Conservation (phyloP, 2,329 filamentous ascomycete species). For the Fusarium sp. region DNA sequence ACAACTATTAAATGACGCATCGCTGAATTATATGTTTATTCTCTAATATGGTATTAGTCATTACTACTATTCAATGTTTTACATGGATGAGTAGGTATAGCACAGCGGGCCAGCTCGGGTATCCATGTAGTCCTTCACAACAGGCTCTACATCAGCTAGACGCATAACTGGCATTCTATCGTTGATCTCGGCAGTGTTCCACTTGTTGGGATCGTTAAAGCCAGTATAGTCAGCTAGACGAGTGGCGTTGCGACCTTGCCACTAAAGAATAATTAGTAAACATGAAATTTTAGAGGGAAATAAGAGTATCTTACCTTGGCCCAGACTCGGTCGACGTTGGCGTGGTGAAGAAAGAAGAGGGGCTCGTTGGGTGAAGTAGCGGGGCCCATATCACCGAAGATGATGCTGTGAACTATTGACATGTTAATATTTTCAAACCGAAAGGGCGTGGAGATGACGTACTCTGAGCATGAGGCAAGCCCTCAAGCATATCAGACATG, state of each 20-base stretch:
- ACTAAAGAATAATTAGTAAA: neutral
- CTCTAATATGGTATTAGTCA: neutral
- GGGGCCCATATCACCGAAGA: constrained; percentile 41
- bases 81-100: constrained; percentile 23
- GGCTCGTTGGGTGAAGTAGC: constrained; percentile 43
- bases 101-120: constrained; percentile 9
- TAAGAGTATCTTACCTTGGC: neutral
- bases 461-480: constrained; percentile 20
- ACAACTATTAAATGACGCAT: no score
- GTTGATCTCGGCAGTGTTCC: neutral
- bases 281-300: rapidly evolving
- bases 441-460: neutral
- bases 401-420: constrained; percentile 13
- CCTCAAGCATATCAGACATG: constrained; percentile 8
- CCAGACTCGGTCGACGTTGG: constrained; percentile 40
- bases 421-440: rapidly evolving
- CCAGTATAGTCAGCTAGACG: constrained; percentile 8
- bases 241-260: constrained; percentile 16
- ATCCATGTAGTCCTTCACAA: constrained; percentile 24
- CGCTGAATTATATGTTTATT: no score
- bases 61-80: rapidly evolving
- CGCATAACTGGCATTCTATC: neutral
- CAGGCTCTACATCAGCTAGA: neutral
- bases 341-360: constrained; percentile 44
- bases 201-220: neutral